Evolutionary conservation across 1,139 yeast genomes (phyloP), one percentile per base, ranked within the genome.

Genomic region (Zygosaccharomyces pseudobailii): DNA sequence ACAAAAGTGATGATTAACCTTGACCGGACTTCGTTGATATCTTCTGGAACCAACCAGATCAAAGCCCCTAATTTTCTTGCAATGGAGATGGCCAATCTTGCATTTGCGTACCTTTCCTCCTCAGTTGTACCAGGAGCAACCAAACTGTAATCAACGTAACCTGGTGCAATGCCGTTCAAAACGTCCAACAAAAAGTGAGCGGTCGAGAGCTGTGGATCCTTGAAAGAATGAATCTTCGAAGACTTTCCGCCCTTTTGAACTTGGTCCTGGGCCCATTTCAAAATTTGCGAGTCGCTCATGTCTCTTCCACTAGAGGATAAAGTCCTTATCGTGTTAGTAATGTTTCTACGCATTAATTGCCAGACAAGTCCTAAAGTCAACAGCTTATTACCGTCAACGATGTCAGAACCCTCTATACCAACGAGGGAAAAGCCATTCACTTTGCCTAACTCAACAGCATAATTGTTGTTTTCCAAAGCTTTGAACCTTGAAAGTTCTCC

Each of bases 21-120:
- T 43, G 95, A 76, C 71, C 98, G 85, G 37, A 94, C 97, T 71
- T 90, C 97, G 60, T 84, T 87, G 62, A 92, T 92, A 73, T 92
- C 99, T 70, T 92, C 99, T n/a, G 99, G 99, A 25, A 92, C 96
- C 61, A 92, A 77, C 97, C 97, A 92, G 61, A 92, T 92, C 67
- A 94, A 80, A 38, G 97, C 98, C 50, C 99, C 99, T 58, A 92
- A 73, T 70, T 94, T 92, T 78, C 99, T 86, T 32, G 98, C 98
- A 64, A 92, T 92, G 2, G 98, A 92, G 67, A 92, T 92, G 25
- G 98, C 98, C 68, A 92, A 79, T 72, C 87, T 87, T 28, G 98
- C 97, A 67, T 92, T 92, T 36, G 96, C 96, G 62, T 88, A 87
- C 65, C 77, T 80, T 59, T 89, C 95, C 54, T 89, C 97, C 28